These are phyloP conservation scores for Calonectria pteridis DNA, from an alignment of 2,329 filamentous ascomycete genomes.

Conservation along the genomic window DNA sequence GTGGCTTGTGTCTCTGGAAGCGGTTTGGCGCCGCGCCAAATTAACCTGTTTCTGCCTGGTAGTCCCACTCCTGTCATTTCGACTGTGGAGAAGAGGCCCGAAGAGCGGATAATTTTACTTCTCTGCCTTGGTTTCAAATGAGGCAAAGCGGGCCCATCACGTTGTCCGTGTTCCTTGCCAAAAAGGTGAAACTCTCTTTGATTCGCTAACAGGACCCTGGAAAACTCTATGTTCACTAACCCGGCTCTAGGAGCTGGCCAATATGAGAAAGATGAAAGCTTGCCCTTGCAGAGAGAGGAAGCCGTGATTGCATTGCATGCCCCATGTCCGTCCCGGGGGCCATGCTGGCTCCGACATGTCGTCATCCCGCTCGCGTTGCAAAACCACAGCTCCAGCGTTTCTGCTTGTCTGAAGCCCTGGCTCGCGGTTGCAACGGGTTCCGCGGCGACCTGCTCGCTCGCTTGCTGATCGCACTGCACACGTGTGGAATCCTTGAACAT, in stretches of 20 bases:
- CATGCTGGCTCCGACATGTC: background rate
- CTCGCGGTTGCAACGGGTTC: background rate
- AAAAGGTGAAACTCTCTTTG: constrained; percentile 12
- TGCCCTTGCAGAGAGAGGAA: background rate
- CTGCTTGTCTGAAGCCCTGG: background rate
- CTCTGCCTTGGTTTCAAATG: background rate
- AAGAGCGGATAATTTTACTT: background rate
- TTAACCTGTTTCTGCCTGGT: background rate
- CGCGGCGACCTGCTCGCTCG: background rate
- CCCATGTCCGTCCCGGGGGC: background rate
- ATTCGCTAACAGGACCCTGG: background rate
- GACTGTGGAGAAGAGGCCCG: background rate
- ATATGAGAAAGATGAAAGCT: background rate
- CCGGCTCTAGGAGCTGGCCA: background rate
- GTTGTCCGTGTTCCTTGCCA: background rate
- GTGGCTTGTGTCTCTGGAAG: background rate
- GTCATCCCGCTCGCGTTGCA: background rate
- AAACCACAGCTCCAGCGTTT: background rate
- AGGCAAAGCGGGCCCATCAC: background rate
- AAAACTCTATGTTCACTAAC: background rate
- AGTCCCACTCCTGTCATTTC: constrained; percentile 10
- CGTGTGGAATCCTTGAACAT: background rate
- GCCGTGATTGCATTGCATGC: background rate
- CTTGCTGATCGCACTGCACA: background rate
- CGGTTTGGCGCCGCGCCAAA: background rate